Percentiles rank a stretch among this genome's conserved stretches.
Conservation (phyloP, 352 stramenopile species). For the Phytophthora cajani region DNA sequence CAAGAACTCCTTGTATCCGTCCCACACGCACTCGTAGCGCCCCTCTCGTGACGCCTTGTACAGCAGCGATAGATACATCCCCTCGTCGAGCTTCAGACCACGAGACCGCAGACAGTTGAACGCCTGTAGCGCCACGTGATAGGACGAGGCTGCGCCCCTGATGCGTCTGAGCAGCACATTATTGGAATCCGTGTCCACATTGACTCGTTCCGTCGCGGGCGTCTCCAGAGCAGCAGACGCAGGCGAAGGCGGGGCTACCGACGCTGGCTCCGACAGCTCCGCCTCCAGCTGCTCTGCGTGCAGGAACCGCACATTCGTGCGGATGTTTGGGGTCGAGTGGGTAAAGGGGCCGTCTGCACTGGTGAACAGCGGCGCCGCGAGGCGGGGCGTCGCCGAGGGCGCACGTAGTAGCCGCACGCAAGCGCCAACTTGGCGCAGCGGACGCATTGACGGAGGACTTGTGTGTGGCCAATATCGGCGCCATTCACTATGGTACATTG, state of each 20-base stretch:
- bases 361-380: neutral
- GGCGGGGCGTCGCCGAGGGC: neutral
- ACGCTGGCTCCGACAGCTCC: neutral
- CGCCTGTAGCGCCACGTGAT: constrained; percentile 37
- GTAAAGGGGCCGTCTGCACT: neutral
- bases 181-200: neutral
- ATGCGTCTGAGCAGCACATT: constrained; percentile 14
- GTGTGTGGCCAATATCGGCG: neutral
- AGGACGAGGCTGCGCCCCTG: constrained; percentile 17
- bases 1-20: constrained; percentile 50
- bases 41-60: constrained; percentile 65
- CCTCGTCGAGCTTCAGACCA: constrained; percentile 35
- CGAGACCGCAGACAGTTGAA: constrained; percentile 39
- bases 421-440: constrained; percentile 9
- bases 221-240: neutral
- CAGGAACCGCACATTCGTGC: constrained; percentile 12
- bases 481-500: constrained; percentile 11
- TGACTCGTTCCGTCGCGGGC: neutral
- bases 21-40: constrained; percentile 36
- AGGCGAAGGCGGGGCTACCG: neutral
- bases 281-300: constrained; percentile 12
- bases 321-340: neutral
- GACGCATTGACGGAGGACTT: constrained; percentile 17
- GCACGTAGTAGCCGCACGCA: constrained; percentile 22
- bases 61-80: constrained; percentile 61